These are phyloP conservation scores for Mycena leptocephala DNA, from an alignment of 768 basidiomycete genomes.

Conservation along the genomic window DNA sequence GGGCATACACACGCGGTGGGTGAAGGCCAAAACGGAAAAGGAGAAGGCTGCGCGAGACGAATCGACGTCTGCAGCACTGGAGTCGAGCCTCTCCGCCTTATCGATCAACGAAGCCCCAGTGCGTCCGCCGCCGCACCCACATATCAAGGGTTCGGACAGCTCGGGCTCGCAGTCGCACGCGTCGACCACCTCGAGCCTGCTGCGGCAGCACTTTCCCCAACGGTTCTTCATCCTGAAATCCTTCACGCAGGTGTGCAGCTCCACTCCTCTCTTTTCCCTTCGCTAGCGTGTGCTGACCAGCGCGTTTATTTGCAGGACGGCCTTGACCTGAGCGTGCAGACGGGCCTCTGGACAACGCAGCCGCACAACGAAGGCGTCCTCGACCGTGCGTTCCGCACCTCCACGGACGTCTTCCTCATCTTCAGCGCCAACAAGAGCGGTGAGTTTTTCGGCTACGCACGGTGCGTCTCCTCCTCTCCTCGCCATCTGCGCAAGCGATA, in stretches of 20 bases:
- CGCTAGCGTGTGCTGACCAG: too few relatives aligned
- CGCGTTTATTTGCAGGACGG: constrained; percentile 76
- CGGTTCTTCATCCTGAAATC: too few relatives aligned
- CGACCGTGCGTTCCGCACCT: constrained; percentile 93
- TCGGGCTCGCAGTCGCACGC: constrained; percentile 83
- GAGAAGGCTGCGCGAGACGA: constrained; percentile 75
- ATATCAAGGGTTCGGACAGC: constrained; percentile 63
- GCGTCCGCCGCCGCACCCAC: constrained; percentile 27
- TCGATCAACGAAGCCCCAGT: constrained; percentile 40
- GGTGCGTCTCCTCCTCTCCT: constrained; percentile 56
- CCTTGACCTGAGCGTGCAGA: constrained; percentile 84
- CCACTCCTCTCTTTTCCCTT: too few relatives aligned
- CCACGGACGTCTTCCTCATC: constrained; percentile 88
- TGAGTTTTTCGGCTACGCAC: constrained; percentile 95
- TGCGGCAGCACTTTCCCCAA: too few relatives aligned
- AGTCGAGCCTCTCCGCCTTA: constrained; percentile 44
- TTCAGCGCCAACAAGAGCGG: constrained; percentile 96
- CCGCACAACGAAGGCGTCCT: constrained; percentile 92
- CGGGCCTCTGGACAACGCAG: constrained; percentile 93
- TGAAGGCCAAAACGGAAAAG: constrained; percentile 78
- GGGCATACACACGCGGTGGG: constrained; percentile 87
- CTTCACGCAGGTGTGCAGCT: too few relatives aligned
- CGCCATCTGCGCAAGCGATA: too few relatives aligned
- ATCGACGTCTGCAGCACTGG: too few relatives aligned
- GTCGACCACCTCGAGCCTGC: too few relatives aligned